Conservation (phyloP, 192 early-diverging fungal genomes). For the Pecoramyces ruminantium region DNA sequence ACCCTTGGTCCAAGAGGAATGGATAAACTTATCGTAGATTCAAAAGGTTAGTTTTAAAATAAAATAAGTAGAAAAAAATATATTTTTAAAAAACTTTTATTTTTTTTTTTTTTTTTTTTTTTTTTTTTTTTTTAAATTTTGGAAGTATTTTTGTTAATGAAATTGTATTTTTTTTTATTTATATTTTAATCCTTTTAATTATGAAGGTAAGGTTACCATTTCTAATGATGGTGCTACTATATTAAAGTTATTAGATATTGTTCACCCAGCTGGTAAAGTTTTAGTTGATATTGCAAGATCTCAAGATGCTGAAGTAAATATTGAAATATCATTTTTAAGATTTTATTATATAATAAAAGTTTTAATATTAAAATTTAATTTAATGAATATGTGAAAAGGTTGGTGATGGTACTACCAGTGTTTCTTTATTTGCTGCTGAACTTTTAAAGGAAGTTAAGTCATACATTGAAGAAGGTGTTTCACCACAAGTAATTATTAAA, state of each 20-base stretch:
- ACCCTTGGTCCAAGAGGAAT: slow-evolving; percentile 96
- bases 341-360: no score
- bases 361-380: no score
- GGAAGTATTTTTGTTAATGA: no score
- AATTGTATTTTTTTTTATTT: no score
- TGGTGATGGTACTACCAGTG: slow-evolving; percentile 96
- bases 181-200: neutral
- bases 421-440: slow-evolving; percentile 91
- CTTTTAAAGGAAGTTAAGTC: slow-evolving; percentile 86
- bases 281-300: slow-evolving; percentile 94
- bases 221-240: slow-evolving; percentile 99
- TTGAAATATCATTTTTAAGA: no score
- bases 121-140: no score
- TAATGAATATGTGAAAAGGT: no score
- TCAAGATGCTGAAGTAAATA: slow-evolving; percentile 82
- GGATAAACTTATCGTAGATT: slow-evolving; percentile 97
- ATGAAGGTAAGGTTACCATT: slow-evolving; percentile 70
- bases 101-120: no score
- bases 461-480: slow-evolving; percentile 82
- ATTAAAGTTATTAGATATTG: slow-evolving; percentile 91
- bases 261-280: slow-evolving; percentile 95
- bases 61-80: no score
- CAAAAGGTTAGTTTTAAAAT: slow-evolving; percentile 26
- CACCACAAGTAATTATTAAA: slow-evolving; percentile 85
- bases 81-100: no score